Base-by-base conservation (phyloP, 2,329 filamentous ascomycete species). In the Phaeosphaeriaceae sp. region DNA sequence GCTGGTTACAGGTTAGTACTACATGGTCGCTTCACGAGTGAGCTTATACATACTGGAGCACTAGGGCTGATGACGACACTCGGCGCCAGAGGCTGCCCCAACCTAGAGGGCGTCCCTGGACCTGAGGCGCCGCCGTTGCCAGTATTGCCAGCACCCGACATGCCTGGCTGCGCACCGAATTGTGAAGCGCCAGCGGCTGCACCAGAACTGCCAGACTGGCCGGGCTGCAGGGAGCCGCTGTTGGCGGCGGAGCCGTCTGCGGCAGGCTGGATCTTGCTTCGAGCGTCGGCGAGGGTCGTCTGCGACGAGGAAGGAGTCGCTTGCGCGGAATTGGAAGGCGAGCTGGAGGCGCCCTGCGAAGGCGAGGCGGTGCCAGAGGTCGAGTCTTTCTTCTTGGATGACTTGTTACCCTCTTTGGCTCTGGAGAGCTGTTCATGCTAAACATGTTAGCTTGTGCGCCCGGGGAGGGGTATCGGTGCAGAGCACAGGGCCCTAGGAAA, bases 21-120 rank as follows among this genome's bases (percentile, higher is more conserved):
- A 56, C 49, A 47, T 54, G 40, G 45, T 46, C 20, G 2, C 31
- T n/a, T n/a, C 20, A 21, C 15, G 20, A 15, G 22, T 6, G 7
- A 17, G 2, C 1, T 6, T 48, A 2, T 47, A 75, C 76, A 70
- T 67, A 78, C 76, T 56, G 93, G 93, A 78, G 92, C 91, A 74
- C 94, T 98, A 53, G 93, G 93, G 79, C 93, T 97, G 78, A 98
- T 95, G 67, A 97, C 88, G 59, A 98, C 93, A 72, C 92, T 96
- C 21, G 94, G 94, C 46, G 92, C 89, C 58, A 92, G 83, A 59
- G 84, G 80, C 63, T 81, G 81, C 31, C 86, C 86, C 68, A 86
- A 83, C 73, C 90, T 85, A 69, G 83, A 85, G 33, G 89, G 86
- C 41, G 89, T 90, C 63, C 81, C 85, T 49, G 76, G 68, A 40